Evolutionary conservation across 306 rosid species (phyloP).

Genomic region (Cucurbita ficifolia): DNA sequence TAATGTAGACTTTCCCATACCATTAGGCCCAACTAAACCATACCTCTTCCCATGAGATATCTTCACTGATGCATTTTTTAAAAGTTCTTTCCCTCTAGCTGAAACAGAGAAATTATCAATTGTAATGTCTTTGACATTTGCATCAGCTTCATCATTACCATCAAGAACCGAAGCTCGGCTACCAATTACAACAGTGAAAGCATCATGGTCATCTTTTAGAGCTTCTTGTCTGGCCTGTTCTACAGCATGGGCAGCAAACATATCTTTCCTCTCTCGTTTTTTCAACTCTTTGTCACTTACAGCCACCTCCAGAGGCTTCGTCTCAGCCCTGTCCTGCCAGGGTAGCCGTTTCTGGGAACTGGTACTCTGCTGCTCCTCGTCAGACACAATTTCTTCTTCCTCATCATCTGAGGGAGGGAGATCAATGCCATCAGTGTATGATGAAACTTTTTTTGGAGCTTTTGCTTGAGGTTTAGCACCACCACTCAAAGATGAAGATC

Average conservation of each 20-base stretch:
- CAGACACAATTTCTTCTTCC: slow-evolving; percentile 28
- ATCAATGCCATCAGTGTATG: slow-evolving; percentile 23
- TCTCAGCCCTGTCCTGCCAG: slow-evolving; percentile 18
- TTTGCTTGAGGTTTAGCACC: slow-evolving; percentile 26
- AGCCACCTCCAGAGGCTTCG: slow-evolving; percentile 22
- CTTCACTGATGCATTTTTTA: slow-evolving; percentile 33
- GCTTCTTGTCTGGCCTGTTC: slow-evolving; percentile 48
- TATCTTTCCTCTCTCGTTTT: slow-evolving; percentile 45
- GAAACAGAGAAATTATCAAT: slow-evolving; percentile 39
- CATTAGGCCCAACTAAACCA: slow-evolving; percentile 58
- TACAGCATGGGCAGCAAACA: slow-evolving; percentile 31
- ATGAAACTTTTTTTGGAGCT: slow-evolving; percentile 29
- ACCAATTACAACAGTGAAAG: slow-evolving; percentile 61
- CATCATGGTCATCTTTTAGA: slow-evolving; percentile 58
- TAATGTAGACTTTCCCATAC: slow-evolving; percentile 64
- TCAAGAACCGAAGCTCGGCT: slow-evolving; percentile 48
- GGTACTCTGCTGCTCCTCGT: slow-evolving; percentile 11
- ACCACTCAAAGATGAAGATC: slow-evolving; percentile 17
- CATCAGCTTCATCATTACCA: slow-evolving; percentile 43
- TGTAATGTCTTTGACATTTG: slow-evolving; percentile 39
- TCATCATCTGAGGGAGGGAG: slow-evolving; percentile 60
- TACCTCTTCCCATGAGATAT: slow-evolving; percentile 52
- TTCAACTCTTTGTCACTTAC: slow-evolving; percentile 34
- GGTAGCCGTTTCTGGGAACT: slow-evolving; percentile 11
- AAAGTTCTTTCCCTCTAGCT: slow-evolving; percentile 39